A percentile compares a stretch with the other conserved stretches of the same genome.
Conservation (phyloP, 192 early-diverging fungal species). For the Entophlyctis helioformis region DNA sequence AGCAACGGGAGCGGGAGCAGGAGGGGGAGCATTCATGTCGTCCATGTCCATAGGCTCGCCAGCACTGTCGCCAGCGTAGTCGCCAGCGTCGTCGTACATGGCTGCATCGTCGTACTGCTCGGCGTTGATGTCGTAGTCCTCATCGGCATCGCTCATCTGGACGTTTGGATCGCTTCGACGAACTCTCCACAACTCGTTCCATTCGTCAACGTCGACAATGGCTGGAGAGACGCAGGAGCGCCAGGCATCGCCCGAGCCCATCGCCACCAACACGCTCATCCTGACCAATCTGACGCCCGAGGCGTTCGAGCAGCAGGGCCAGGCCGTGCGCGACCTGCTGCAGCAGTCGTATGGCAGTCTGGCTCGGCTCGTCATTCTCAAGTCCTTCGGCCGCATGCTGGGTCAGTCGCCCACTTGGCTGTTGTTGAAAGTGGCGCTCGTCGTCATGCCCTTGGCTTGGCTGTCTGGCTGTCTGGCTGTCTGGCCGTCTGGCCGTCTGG, state of each 20-base stretch:
- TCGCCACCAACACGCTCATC: slow-evolving; percentile 29
- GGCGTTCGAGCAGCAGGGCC: slow-evolving; percentile 12
- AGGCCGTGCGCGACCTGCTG: slow-evolving; percentile 5
- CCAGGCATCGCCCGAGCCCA: slow-evolving; percentile 3
- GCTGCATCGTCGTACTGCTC: too few species aligned
- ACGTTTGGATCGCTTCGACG: too few species aligned
- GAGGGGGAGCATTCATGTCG: neutral
- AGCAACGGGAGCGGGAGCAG: neutral
- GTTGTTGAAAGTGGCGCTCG: neutral
- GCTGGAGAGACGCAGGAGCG: too few species aligned
- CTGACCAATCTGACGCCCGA: slow-evolving; percentile 20
- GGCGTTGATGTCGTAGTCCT: too few species aligned
- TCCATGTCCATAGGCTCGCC: neutral
- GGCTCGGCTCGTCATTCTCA: slow-evolving; percentile 11
- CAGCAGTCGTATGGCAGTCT: slow-evolving; percentile 6
- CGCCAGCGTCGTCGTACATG: neutral
- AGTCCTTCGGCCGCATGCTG: slow-evolving; percentile 20
- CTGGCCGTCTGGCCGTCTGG: too few species aligned
- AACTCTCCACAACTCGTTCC: too few species aligned
- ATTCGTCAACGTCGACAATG: too few species aligned
- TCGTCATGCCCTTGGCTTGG: too few species aligned
- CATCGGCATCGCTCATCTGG: too few species aligned
- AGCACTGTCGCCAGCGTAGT: neutral
- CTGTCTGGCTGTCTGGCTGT: too few species aligned
- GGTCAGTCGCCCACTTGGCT: slow-evolving; percentile 3